Evolutionary conservation across 2,329 filamentous ascomycete genomes (phyloP).

Genomic region (Leptoxyphium fumago): DNA sequence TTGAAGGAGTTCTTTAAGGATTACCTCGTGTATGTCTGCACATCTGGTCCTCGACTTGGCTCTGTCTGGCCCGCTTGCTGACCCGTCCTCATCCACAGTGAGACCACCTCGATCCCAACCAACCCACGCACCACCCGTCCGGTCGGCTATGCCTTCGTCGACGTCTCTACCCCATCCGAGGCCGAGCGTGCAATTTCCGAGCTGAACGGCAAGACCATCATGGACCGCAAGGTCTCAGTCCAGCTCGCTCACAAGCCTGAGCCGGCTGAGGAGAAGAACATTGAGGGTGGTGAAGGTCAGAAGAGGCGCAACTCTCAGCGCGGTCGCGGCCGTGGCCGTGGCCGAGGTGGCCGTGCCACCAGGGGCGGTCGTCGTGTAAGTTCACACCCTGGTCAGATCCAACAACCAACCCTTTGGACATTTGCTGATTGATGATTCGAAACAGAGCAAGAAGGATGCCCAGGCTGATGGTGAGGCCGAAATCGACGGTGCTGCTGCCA

Average conservation of each 20-base stretch:
- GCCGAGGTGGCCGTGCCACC: constrained; percentile 44
- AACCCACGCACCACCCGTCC: constrained; percentile 98
- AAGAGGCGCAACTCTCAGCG: constrained; percentile 41
- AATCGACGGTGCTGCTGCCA: constrained; percentile 28
- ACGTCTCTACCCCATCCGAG: constrained; percentile 86
- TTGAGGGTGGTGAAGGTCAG: constrained; percentile 57
- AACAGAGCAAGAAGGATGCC: constrained; percentile 12
- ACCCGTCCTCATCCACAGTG: constrained; percentile 43
- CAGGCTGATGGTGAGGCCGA: constrained; percentile 26
- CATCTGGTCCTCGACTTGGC: constrained; percentile 2
- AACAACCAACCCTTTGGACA: constrained; percentile 31
- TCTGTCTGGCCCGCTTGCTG: constrained; percentile 9
- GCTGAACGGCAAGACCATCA: constrained; percentile 92
- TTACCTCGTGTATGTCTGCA: constrained; percentile 86
- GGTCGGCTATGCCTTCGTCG: constrained; percentile 97
- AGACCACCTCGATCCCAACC: constrained; percentile 97
- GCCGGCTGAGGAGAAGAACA: constrained; percentile 54
- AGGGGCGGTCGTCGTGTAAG: constrained; percentile 55
- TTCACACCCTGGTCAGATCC: constrained; percentile 3
- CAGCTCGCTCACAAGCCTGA: constrained; percentile 97
- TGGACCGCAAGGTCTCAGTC: constrained; percentile 97
- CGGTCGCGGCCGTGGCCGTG: constrained; percentile 42
- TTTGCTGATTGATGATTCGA: constrained; percentile 12
- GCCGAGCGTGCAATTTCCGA: constrained; percentile 90
- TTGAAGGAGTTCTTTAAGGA: constrained; percentile 99